A percentile compares a stretch with the other conserved stretches of the same genome.
These are phyloP conservation scores for Salicornia ramosissima DNA, from an alignment of 148 eudicot genomes.

Conservation along the genomic window DNA sequence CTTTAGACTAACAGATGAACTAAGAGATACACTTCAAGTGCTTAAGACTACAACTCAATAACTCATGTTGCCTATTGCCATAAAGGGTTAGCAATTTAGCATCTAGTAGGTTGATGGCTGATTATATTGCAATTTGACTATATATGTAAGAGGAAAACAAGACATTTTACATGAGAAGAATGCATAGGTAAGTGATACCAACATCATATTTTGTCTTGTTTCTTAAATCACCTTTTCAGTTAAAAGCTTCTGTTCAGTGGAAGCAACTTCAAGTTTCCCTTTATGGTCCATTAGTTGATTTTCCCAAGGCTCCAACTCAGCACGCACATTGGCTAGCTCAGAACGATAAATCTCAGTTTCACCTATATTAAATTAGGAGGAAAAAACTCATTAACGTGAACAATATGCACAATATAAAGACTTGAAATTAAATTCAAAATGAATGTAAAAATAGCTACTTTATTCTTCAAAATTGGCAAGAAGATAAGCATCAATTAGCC, in stretches of 20 bases:
- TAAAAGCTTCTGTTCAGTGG: slow-evolving; percentile 66
- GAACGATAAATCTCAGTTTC: slow-evolving; percentile 70
- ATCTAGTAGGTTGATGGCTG: background rate
- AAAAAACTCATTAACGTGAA: background rate
- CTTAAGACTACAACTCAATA: background rate
- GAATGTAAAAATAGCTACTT: background rate
- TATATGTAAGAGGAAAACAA: no score
- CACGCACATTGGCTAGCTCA: slow-evolving; percentile 73
- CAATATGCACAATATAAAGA: background rate
- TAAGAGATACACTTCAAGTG: background rate
- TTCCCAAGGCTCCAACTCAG: slow-evolving; percentile 95
- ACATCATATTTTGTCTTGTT: background rate
- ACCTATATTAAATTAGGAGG: slow-evolving; percentile 35
- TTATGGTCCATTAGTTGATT: slow-evolving; percentile 83
- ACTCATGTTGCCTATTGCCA: background rate
- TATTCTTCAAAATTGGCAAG: background rate
- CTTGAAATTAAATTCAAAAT: background rate
- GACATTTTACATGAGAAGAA: background rate
- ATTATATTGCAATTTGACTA: slow-evolving; percentile 2
- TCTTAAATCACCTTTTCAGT: slow-evolving; percentile 65
- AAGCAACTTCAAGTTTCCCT: slow-evolving; percentile 89
- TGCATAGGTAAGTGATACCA: background rate
- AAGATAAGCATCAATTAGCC: background rate
- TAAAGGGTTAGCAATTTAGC: background rate
- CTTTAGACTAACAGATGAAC: background rate